phyloP scores from a whole-genome alignment of 202 grass and related monocot species.

The Eragrostis tef region DNA sequence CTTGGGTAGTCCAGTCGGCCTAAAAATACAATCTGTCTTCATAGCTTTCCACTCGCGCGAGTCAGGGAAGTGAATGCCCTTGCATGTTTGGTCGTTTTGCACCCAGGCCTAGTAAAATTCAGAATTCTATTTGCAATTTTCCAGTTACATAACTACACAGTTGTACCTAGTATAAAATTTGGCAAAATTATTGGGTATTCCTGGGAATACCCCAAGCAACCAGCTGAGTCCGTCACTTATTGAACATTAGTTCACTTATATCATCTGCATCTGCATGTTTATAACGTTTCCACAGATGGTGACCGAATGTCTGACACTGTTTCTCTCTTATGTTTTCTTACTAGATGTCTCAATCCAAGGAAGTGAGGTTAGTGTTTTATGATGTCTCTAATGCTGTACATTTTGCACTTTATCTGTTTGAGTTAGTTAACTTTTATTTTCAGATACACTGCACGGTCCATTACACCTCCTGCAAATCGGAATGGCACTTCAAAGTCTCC shows the following conservation, averaged over 20 bases:
- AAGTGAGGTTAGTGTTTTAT: conserved; percentile 81
- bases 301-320: conserved; percentile 31
- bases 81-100: too few species aligned
- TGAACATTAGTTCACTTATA: conserved; percentile 7
- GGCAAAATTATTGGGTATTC: too few species aligned
- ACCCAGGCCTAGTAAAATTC: too few species aligned
- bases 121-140: too few species aligned
- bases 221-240: too few species aligned
- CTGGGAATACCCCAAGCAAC: too few species aligned
- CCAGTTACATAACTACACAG: too few species aligned
- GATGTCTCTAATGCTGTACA: neutral
- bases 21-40: too few species aligned
- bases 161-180: too few species aligned
- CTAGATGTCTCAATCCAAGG: conserved; percentile 86
- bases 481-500: conserved; percentile 57
- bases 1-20: too few species aligned
- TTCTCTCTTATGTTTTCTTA: conserved; percentile 40
- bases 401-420: neutral
- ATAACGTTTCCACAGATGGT: conserved; percentile 25
- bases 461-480: conserved; percentile 74
- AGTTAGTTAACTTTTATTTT: conserved; percentile 35
- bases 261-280: neutral
- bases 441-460: conserved; percentile 91
- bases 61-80: too few species aligned
- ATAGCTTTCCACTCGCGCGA: too few species aligned